Base-by-base conservation (phyloP, 495 filamentous ascomycete genomes). In the Xylaria nigripes region DNA sequence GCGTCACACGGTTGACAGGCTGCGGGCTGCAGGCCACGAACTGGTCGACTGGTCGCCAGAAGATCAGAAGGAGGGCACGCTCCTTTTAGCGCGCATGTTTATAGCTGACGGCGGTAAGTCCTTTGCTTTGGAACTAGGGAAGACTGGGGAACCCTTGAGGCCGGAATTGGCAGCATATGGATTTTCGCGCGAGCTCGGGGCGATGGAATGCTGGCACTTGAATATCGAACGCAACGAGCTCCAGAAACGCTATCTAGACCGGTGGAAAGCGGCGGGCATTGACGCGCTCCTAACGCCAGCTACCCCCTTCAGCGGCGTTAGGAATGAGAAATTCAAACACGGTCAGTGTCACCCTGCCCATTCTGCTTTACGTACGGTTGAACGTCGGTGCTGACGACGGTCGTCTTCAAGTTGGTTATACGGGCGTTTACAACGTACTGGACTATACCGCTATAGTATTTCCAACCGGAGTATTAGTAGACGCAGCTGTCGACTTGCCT, bases 51-150 rank as follows among this genome's bases (percentile, higher is more conserved):
- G 92, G 58, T 72, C 72, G 5, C 77, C 83, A 0, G 66, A 77
- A 36, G 68, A 62, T 27, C 72, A 86, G 3, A 81, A 80, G 60
- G 80, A 81, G 42, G 85, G 84, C n/a, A 76, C 87, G n/a, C 66
- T 77, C 24, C 76, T 91, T 18, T 84, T 82, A 36, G 83, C 82
- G 21, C 82, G 85, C 57, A 84, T 93, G 42, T 85, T 95, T 56
- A 84, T 86, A 57, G 74, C 89, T 18, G 90, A 95, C 57, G 90
- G 89, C 51, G 87, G 86, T 58, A 70, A 72, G 54, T 90, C 87
- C 8, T 87, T 89, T 70, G 80, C 82, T 7, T 63, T 76, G n/a
- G 81, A 81, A 18, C 53, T 93, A 27, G 88, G 85, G 61, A 86
- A 81, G 59, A 68, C 90, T 3, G 86, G 91, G 69, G 87, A 87